Evolutionary conservation across 1,284 basidiomycete genomes (phyloP).

Genomic region (Ceratobasidium sp.): DNA sequence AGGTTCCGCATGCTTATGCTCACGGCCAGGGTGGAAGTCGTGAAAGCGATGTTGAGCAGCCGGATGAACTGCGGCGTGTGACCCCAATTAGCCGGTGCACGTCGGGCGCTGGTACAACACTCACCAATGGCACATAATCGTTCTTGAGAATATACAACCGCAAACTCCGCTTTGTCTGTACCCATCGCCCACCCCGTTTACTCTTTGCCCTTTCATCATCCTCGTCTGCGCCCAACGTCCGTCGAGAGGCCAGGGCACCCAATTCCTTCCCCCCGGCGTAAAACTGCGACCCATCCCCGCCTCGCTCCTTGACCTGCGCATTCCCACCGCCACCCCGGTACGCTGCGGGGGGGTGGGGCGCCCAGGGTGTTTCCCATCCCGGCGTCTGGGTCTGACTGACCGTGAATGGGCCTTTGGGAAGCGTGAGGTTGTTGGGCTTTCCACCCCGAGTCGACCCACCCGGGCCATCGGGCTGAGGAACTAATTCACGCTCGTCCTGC

Average conservation of each 20-base stretch:
- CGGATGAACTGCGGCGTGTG: constrained; percentile 78
- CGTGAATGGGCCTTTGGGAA: constrained; percentile 60
- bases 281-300: constrained; percentile 52
- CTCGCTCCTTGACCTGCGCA: constrained; percentile 53
- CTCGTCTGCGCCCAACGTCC: constrained; percentile 51
- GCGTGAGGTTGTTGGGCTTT: constrained; percentile 50
- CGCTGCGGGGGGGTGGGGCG: constrained; percentile 57
- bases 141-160: constrained; percentile 75
- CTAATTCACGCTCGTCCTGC: constrained; percentile 33
- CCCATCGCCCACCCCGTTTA: constrained; percentile 57
- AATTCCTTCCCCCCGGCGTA: constrained; percentile 52
- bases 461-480: constrained; percentile 2
- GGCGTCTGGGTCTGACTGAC: constrained; percentile 66
- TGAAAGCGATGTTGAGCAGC: constrained; percentile 84
- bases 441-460: constrained; percentile 34
- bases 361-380: constrained; percentile 76
- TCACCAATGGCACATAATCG: constrained; percentile 77
- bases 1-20: constrained; percentile 76
- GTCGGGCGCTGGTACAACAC: constrained; percentile 49
- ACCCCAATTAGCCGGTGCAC: constrained; percentile 44
- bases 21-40: constrained; percentile 79
- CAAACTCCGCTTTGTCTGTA: constrained; percentile 64
- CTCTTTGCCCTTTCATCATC: constrained; percentile 54
- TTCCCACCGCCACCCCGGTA: constrained; percentile 32
- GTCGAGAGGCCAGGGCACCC: constrained; percentile 53